A percentile compares a stretch with the other conserved stretches of the same genome.
These are phyloP conservation scores for Naganishia vishniacii DNA, from an alignment of 768 basidiomycete genomes.

Conservation along the genomic window DNA sequence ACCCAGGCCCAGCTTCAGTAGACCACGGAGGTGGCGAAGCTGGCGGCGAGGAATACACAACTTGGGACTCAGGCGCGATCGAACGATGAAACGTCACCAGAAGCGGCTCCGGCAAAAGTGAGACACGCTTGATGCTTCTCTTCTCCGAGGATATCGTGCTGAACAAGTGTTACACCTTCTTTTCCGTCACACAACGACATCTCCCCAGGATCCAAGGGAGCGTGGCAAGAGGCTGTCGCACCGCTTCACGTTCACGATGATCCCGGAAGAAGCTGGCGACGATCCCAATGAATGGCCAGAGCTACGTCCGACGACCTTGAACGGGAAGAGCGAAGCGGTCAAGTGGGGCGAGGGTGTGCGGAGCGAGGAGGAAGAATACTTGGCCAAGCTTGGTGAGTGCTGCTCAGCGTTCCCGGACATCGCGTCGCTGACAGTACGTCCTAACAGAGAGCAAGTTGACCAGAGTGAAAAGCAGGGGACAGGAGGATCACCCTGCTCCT, in stretches of 20 bases:
- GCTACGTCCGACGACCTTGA: not conserved
- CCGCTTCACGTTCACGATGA: not conserved
- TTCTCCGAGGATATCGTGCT: too few relatives aligned
- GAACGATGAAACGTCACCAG: too few relatives aligned
- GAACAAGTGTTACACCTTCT: too few relatives aligned
- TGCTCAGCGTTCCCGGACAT: not conserved
- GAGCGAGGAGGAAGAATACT: constrained; percentile 24
- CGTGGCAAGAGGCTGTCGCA: too few relatives aligned
- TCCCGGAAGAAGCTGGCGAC: not conserved
- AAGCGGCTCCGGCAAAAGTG: too few relatives aligned
- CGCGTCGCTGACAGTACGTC: not conserved
- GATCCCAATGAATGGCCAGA: constrained; percentile 16
- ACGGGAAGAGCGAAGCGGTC: not conserved
- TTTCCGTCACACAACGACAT: too few relatives aligned
- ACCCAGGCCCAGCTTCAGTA: too few relatives aligned
- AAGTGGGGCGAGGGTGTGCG: constrained; percentile 5
- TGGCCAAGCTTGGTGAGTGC: constrained; percentile 15
- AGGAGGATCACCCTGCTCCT: not conserved
- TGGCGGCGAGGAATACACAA: too few relatives aligned
- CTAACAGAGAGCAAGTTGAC: constrained; percentile 9
- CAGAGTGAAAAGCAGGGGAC: not conserved
- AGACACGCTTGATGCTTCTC: too few relatives aligned
- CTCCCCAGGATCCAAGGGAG: too few relatives aligned
- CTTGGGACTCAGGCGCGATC: too few relatives aligned
- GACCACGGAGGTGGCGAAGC: too few relatives aligned